phyloP scores from a whole-genome alignment of 805 yeast genomes.

The Pichia phayaonensis region DNA sequence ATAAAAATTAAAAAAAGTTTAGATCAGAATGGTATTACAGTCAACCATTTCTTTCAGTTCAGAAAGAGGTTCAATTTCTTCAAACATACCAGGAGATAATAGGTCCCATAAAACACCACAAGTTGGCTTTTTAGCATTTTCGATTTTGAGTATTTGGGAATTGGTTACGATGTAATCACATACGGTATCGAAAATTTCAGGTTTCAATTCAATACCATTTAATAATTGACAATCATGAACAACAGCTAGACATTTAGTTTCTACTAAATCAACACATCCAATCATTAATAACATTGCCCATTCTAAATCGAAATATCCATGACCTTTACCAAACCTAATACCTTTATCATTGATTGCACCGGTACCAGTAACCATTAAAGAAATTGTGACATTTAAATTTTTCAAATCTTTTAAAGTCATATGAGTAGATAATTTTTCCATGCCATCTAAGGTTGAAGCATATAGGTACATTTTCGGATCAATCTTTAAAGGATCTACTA shows the following conservation, averaged over 20 bases:
- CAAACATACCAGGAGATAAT: conserved; percentile 21
- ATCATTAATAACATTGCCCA: conserved; percentile 27
- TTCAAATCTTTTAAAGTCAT: conserved; percentile 16
- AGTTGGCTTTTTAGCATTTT: conserved; percentile 18
- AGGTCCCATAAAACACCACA: conserved; percentile 26
- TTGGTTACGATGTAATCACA: conserved; percentile 26
- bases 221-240: conserved; percentile 27
- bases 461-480: conserved; percentile 15
- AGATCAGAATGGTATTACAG: not conserved
- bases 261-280: conserved; percentile 13
- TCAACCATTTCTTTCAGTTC: conserved; percentile 12
- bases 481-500: conserved; percentile 20
- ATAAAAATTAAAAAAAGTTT: too few relatives aligned
- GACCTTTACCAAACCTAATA: conserved; percentile 27
- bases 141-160: conserved; percentile 15
- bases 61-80: conserved; percentile 24
- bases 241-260: conserved; percentile 23
- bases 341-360: conserved; percentile 27
- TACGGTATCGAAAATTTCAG: conserved; percentile 27
- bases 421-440: conserved; percentile 22
- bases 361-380: conserved; percentile 26
- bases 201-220: conserved; percentile 19
- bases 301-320: conserved; percentile 27
- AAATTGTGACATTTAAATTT: conserved; percentile 13
- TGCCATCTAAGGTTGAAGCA: conserved; percentile 26